Evolutionary conservation across 2,329 filamentous ascomycete genomes (phyloP), one percentile per base, ranked within the genome.

Genomic region (Paraphoma sp.): DNA sequence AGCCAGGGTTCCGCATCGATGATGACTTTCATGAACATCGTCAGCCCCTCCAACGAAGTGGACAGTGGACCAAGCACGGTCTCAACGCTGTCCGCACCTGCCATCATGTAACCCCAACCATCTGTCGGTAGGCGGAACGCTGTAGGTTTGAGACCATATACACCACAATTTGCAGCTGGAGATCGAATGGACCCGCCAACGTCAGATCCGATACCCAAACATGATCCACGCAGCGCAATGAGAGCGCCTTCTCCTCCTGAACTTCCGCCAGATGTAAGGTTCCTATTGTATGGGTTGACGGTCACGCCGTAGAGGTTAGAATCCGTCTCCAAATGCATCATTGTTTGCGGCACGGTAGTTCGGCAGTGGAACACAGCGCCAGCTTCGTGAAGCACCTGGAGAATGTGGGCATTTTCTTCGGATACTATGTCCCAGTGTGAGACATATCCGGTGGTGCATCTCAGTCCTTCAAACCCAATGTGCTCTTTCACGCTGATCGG

Each of bases 231-330:
- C 23, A 86, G 73, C 1, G 79, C 84, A 11, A 86, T 53, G 3
- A 87, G 69, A 0, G 85, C 83, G 1, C 84, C 84, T 71, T 87
- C 85, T 44, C 85, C 85, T 42, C 85, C 85, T 6, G 81, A 83
- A 4, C 80, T 83, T 2, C 84, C 85, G 6, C 85, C 85, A 16
- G 78, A 65, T 0, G 83, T 83, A 23, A 86, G 67, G 1, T 73
- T 77, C 1, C 74, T 76, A 65, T 87, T 86, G 67, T 79, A 80
- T 0, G 84, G 84, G 61, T 86, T 86, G 9, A 81, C 77, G 0
- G 84, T 87, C 0, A 78, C 74, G 2, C 83, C 83, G 54, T 81
- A 84, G 17, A 85, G 60, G 57, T 84, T 84, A 48, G 69, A 82
- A 51, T 72, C 77, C 2, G 81, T 83, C 63, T 85, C 83, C 9